Evolutionary conservation across 192 early-diverging fungal genomes (phyloP), one percentile per base, ranked within the genome.

Genomic region (Backusella australiensis): DNA sequence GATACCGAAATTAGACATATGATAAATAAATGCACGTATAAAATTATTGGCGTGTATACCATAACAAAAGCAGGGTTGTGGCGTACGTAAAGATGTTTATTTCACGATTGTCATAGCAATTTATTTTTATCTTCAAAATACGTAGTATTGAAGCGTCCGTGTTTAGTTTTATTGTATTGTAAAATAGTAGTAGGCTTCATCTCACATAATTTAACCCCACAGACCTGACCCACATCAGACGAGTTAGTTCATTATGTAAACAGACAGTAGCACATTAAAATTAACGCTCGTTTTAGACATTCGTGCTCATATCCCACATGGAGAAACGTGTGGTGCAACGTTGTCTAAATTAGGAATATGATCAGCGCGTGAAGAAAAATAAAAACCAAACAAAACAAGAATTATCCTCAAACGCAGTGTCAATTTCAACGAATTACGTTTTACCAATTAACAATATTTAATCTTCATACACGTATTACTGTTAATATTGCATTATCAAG

Each of bases 231-330:
- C 21, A 23, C 53, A 59, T 59, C 56, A 26, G 56, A 29, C 56
- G 12, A 63, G 8, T 12, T 63, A 63, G 23, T 29, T 26, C 56
- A 56, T 63, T 63, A 63, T 26, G 56, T 63, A 63, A 63, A 63
- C 56, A 29, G 3, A 63, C 29, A 29, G 56, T 63, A 63, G 56
- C 56, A 63, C 56, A 63, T 63, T 63, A 63, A 63, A 63, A 63
- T 0, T 29, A 63, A n/a, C 56, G 12, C 23, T 23, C 23, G 26
- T 63, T 63, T 63, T 63, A 63, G 56, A 63, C 23, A 63, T 63
- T 63, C 56, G 56, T 63, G 56, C 56, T 29, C 56, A 63, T 63
- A 63, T 29, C 56, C 56, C 56, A 63, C 56, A 63, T 63, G 56
- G 56, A 63, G 56, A 63, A 63, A 3, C 56, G 56, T 29, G 56